These are phyloP conservation scores for Lentinula boryana DNA, from an alignment of 768 basidiomycete genomes.

Conservation along the genomic window DNA sequence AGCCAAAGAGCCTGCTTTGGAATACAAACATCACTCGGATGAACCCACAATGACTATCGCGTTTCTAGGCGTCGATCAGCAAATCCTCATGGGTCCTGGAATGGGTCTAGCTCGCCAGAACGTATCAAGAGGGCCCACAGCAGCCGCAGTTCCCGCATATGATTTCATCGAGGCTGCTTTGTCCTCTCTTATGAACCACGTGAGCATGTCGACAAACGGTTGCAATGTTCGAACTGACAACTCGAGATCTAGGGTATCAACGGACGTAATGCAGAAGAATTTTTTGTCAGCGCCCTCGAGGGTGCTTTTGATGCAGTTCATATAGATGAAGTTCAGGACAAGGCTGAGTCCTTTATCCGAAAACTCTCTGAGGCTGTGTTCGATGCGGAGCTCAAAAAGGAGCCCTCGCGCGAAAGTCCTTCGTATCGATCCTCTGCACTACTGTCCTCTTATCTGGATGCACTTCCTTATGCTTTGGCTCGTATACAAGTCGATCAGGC, in stretches of 20 bases:
- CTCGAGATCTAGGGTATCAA: slow-evolving; percentile 49
- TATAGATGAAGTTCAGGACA: slow-evolving; percentile 58
- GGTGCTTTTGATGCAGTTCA: slow-evolving; percentile 76
- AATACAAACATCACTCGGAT: slow-evolving; percentile 65
- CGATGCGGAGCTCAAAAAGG: slow-evolving; percentile 63
- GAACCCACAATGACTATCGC: slow-evolving; percentile 67
- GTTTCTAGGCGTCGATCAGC: slow-evolving; percentile 62
- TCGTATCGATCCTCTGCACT: slow-evolving; percentile 51
- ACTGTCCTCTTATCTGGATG: slow-evolving; percentile 72
- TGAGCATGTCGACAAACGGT: slow-evolving; percentile 22
- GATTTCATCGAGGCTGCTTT: slow-evolving; percentile 66
- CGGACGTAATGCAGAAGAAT: slow-evolving; percentile 67
- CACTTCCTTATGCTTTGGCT: slow-evolving; percentile 70
- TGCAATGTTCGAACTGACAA: slow-evolving; percentile 1
- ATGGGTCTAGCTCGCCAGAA: slow-evolving; percentile 59
- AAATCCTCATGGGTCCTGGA: slow-evolving; percentile 62
- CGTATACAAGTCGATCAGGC: slow-evolving; percentile 58
- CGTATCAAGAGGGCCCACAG: slow-evolving; percentile 42
- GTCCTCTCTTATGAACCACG: slow-evolving; percentile 72
- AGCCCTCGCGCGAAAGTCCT: slow-evolving; percentile 46
- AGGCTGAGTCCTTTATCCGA: slow-evolving; percentile 65
- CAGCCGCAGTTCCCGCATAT: slow-evolving; percentile 56
- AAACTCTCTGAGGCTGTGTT: slow-evolving; percentile 71
- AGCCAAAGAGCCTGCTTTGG: slow-evolving; percentile 71
- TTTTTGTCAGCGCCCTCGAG: slow-evolving; percentile 65